These are phyloP conservation scores for Trametes versicolor DNA, from an alignment of 1,284 basidiomycete species.

Conservation along the genomic window DNA sequence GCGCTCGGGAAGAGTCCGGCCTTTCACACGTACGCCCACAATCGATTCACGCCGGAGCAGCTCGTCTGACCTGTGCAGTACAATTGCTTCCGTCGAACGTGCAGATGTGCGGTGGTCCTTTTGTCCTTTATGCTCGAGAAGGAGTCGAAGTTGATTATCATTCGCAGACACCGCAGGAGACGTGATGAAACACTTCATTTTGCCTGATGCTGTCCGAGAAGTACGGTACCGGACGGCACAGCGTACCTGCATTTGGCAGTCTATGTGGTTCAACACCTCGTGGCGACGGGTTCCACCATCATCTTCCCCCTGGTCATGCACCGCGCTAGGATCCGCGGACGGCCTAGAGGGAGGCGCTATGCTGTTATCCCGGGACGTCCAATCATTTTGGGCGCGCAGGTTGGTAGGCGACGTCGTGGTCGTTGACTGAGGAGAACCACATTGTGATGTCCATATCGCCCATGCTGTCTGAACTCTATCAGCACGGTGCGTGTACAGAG, in stretches of 20 bases:
- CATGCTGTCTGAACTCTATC: neutral
- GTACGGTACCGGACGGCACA: no score
- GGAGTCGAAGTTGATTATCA: neutral
- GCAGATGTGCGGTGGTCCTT: neutral
- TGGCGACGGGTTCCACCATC: constrained; percentile 6
- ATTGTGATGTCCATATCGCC: constrained; percentile 4
- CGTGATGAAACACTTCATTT: neutral
- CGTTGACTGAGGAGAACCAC: neutral
- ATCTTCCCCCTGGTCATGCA: neutral
- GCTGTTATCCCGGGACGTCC: constrained; percentile 4
- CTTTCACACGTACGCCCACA: constrained; percentile 7
- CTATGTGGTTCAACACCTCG: constrained; percentile 21
- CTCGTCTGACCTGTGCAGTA: neutral
- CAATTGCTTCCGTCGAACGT: neutral
- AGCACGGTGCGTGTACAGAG: neutral
- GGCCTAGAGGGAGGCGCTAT: neutral
- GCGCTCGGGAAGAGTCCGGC: neutral
- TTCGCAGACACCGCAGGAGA: neutral
- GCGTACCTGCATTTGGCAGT: constrained; percentile 1
- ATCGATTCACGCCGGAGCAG: neutral
- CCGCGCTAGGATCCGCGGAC: no score
- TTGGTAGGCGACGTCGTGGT: neutral
- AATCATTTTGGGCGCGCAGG: constrained; percentile 2
- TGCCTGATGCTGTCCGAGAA: constrained; percentile 1
- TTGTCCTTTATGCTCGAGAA: neutral